These are phyloP conservation scores for Pseudonectria buxi DNA, from an alignment of 2,329 filamentous ascomycete species.

Conservation along the genomic window DNA sequence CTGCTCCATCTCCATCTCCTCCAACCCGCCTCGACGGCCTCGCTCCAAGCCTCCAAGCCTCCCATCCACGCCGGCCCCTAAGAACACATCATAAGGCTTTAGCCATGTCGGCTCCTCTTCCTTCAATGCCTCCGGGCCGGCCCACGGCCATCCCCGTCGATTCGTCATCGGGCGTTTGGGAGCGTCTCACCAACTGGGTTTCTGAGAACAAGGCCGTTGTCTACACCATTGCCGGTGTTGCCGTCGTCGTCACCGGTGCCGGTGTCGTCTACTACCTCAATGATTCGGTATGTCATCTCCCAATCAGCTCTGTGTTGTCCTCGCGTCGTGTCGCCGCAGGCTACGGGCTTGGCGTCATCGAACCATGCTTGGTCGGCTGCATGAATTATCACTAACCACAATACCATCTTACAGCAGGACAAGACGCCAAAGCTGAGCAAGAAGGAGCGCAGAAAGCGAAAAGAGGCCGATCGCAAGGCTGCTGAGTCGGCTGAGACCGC, in stretches of 20 bases:
- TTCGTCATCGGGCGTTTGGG: slow-evolving; percentile 69
- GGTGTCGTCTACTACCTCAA: slow-evolving; percentile 87
- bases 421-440: slow-evolving; percentile 69
- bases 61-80: slow-evolving; percentile 9
- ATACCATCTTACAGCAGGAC: slow-evolving; percentile 30
- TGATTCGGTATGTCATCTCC: slow-evolving; percentile 41
- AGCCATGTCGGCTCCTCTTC: slow-evolving; percentile 39
- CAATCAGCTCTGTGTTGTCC: slow-evolving; percentile 1
- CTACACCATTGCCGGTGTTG: slow-evolving; percentile 93
- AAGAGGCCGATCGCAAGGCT: slow-evolving; percentile 63
- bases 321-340: background rate
- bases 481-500: slow-evolving; percentile 36
- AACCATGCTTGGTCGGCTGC: slow-evolving; percentile 11
- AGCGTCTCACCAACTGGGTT: slow-evolving; percentile 84
- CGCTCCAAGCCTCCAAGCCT: slow-evolving; percentile 17
- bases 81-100: slow-evolving; percentile 17
- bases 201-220: slow-evolving; percentile 93
- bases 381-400: slow-evolving; percentile 10
- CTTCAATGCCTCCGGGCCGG: slow-evolving; percentile 41
- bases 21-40: slow-evolving; percentile 21
- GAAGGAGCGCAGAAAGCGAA: slow-evolving; percentile 83
- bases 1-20: slow-evolving; percentile 13
- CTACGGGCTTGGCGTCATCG: slow-evolving; percentile 4
- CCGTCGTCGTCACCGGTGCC: slow-evolving; percentile 82
- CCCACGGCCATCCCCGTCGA: slow-evolving; percentile 43